Evolutionary conservation across 768 basidiomycete species (phyloP).

Genomic region (Xerocomus potaroensis): DNA sequence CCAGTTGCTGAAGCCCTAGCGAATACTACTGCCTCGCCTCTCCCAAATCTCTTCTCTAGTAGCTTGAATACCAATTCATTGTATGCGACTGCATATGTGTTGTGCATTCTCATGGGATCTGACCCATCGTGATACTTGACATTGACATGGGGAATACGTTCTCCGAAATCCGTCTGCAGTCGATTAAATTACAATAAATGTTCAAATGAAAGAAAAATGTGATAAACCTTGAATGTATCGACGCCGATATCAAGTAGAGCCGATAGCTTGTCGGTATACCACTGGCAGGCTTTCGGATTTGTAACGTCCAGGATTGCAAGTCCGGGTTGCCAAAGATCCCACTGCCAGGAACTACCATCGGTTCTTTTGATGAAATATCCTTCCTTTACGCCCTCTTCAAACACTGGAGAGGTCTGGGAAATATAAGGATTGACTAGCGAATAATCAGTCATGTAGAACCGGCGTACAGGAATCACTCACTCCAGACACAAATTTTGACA

Average conservation of each 20-base stretch:
- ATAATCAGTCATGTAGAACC: conserved; percentile 3
- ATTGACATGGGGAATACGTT: conserved; percentile 65
- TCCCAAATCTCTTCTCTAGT: conserved; percentile 54
- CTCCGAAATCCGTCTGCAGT: conserved; percentile 67
- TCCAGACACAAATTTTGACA: conserved; percentile 74
- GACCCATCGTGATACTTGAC: conserved; percentile 64
- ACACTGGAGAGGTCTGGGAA: conserved; percentile 63
- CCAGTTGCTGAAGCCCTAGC: conserved; percentile 66
- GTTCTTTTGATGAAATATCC: conserved; percentile 67
- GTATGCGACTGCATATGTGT: conserved; percentile 64
- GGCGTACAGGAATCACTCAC: conserved; percentile 29
- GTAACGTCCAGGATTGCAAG: conserved; percentile 64
- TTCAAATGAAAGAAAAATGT: neutral
- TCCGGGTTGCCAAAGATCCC: conserved; percentile 65
- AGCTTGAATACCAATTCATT: conserved; percentile 67
- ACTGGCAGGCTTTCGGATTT: conserved; percentile 46
- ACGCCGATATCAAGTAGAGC: conserved; percentile 45
- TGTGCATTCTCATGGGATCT: conserved; percentile 68
- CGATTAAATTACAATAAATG: neutral
- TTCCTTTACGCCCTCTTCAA: conserved; percentile 62
- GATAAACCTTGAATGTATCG: conserved; percentile 47
- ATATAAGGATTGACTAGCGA: conserved; percentile 67
- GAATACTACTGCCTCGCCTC: conserved; percentile 64
- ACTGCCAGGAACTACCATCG: conserved; percentile 66
- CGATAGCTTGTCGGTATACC: conserved; percentile 43